A percentile compares a stretch with the other conserved stretches of the same genome.
These are phyloP conservation scores for Phytopythium aichiense DNA, from an alignment of 352 stramenopile species.

Conservation along the genomic window DNA sequence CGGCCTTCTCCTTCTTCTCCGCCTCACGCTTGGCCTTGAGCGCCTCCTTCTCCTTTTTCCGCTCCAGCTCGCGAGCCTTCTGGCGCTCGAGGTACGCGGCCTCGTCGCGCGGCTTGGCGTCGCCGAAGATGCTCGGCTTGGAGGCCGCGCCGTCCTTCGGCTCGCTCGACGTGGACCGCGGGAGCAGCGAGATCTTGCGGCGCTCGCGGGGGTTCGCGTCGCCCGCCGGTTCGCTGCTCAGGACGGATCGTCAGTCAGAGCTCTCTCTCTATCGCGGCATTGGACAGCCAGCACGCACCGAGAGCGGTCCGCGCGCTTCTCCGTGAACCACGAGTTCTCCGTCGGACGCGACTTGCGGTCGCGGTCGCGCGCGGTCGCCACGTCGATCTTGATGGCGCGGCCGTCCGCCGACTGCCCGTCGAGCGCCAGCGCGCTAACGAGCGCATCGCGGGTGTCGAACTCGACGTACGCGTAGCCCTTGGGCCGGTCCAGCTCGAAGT, in stretches of 20 bases:
- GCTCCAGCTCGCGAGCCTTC: constrained; percentile 33
- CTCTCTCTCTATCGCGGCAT: not conserved
- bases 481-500: constrained; percentile 55
- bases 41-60: constrained; percentile 18
- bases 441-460: constrained; percentile 61
- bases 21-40: constrained; percentile 18
- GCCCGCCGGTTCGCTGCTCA: constrained; percentile 16
- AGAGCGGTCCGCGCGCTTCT: constrained; percentile 51
- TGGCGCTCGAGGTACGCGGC: constrained; percentile 60
- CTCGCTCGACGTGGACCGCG: constrained; percentile 45
- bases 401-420: constrained; percentile 36
- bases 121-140: constrained; percentile 66
- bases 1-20: constrained; percentile 19
- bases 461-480: constrained; percentile 88
- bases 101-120: constrained; percentile 84
- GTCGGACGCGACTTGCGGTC: constrained; percentile 45
- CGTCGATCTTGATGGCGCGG: constrained; percentile 65
- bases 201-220: constrained; percentile 37
- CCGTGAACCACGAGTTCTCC: constrained; percentile 37
- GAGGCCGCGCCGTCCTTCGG: constrained; percentile 18
- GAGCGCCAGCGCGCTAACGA: constrained; percentile 59
- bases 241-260: not conserved
- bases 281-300: constrained; percentile 19
- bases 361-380: constrained; percentile 42
- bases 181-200: constrained; percentile 50